phyloP scores from a whole-genome alignment of 179 eudicot genomes.

The Corrigiola litoralis region DNA sequence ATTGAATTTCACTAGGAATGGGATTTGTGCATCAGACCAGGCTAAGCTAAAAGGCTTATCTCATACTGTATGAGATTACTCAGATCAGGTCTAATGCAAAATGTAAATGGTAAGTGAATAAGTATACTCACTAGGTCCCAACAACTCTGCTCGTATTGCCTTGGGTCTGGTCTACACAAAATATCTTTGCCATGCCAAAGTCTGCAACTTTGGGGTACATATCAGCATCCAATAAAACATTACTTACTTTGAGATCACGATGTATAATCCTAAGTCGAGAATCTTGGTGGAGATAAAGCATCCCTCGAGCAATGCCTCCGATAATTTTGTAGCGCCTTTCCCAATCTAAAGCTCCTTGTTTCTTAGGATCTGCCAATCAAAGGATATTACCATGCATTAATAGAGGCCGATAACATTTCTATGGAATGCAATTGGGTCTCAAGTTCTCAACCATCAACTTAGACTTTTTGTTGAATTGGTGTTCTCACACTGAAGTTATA shows the following conservation, averaged over 20 bases:
- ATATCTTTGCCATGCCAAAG: constrained; percentile 45
- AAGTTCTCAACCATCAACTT: too few relatives aligned
- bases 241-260: constrained; percentile 36
- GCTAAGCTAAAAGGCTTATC: too few relatives aligned
- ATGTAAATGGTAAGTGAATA: too few relatives aligned
- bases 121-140: constrained; percentile 40
- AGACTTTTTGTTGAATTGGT: too few relatives aligned
- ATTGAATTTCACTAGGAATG: too few relatives aligned
- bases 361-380: constrained; percentile 30
- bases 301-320: constrained; percentile 36
- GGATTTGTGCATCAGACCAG: too few relatives aligned
- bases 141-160: constrained; percentile 35
- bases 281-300: constrained; percentile 43
- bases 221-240: constrained; percentile 28
- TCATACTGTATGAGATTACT: too few relatives aligned
- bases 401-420: too few relatives aligned
- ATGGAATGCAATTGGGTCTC: too few relatives aligned
- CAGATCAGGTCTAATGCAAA: too few relatives aligned
- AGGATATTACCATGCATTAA: background rate
- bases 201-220: constrained; percentile 39
- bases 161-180: constrained; percentile 29
- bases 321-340: constrained; percentile 25
- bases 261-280: constrained; percentile 36
- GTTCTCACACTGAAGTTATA: too few relatives aligned
- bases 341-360: constrained; percentile 23